A percentile compares a stretch with the other conserved stretches of the same genome.
Conservation (phyloP, 2,329 filamentous ascomycete genomes). For the Biscogniauxia sp. region DNA sequence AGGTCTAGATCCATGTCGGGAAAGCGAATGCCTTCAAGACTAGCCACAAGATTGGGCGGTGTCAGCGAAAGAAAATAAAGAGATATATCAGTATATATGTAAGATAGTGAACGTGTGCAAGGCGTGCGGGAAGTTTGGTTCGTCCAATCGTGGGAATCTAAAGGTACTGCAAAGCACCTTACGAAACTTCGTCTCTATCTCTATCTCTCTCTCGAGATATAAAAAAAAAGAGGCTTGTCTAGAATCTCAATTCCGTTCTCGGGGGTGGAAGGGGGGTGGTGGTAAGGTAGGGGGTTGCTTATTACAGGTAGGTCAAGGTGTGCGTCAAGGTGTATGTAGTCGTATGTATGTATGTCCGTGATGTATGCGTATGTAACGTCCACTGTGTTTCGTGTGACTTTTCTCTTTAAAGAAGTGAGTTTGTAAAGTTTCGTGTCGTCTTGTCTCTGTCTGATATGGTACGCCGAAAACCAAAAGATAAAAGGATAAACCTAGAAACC, state of each 20-base stretch:
- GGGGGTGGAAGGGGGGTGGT: neutral
- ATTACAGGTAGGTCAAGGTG: neutral
- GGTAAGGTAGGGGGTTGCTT: neutral
- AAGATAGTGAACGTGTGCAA: conserved; percentile 17
- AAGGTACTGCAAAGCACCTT: conserved; percentile 2
- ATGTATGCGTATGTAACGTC: no score
- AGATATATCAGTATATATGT: neutral
- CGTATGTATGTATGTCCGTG: no score
- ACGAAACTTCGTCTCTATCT: conserved; percentile 6
- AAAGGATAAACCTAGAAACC: no score
- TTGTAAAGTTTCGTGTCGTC: no score
- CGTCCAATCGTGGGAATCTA: conserved; percentile 11
- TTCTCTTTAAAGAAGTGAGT: no score
- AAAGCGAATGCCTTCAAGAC: neutral
- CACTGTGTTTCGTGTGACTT: no score
- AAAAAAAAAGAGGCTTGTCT: neutral
- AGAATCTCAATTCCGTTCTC: neutral
- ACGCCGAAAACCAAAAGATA: no score
- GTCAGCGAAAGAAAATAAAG: conserved; percentile 11
- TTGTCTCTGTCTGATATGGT: no score
- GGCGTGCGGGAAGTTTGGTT: conserved; percentile 8
- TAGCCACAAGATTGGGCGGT: neutral
- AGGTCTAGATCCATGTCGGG: neutral
- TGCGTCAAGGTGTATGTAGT: neutral
- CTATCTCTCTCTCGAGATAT: neutral